phyloP scores from a whole-genome alignment of 768 basidiomycete genomes.

The Arthromyces matolae region DNA sequence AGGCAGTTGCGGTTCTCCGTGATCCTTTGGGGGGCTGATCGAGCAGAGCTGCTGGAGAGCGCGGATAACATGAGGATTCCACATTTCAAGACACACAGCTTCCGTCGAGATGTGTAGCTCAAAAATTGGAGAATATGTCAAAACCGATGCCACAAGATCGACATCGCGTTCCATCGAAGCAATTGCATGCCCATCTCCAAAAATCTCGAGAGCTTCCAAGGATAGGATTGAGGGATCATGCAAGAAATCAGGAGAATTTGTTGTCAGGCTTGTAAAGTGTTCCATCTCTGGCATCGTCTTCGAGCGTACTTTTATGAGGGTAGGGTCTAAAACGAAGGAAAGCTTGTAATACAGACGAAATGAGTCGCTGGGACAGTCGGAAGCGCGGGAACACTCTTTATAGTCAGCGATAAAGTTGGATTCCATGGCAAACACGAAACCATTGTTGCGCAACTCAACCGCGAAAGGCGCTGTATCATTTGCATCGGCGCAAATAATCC shows the following conservation, averaged over 20 bases:
- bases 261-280: slow-evolving; percentile 27
- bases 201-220: slow-evolving; percentile 52
- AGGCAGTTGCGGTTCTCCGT: slow-evolving; percentile 2
- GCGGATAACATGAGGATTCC: slow-evolving; percentile 57
- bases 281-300: slow-evolving; percentile 24
- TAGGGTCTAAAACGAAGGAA: slow-evolving; percentile 43
- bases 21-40: slow-evolving; percentile 25
- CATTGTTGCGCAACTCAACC: slow-evolving; percentile 55
- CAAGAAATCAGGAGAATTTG: slow-evolving; percentile 33
- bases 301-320: slow-evolving; percentile 50
- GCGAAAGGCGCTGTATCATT: slow-evolving; percentile 42
- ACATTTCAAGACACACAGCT: slow-evolving; percentile 60
- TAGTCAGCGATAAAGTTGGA: slow-evolving; percentile 38
- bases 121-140: slow-evolving; percentile 38
- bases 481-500: slow-evolving; percentile 46
- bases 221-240: slow-evolving; percentile 53
- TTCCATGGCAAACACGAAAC: slow-evolving; percentile 39
- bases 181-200: slow-evolving; percentile 39
- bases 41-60: slow-evolving; percentile 50
- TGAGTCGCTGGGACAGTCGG: slow-evolving; percentile 36
- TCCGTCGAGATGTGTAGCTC: slow-evolving; percentile 52
- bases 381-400: slow-evolving; percentile 18
- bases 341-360: slow-evolving; percentile 43
- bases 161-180: slow-evolving; percentile 50
- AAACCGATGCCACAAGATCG: slow-evolving; percentile 37